These are phyloP conservation scores for Platismatia glauca DNA, from an alignment of 495 filamentous ascomycete genomes.

Conservation along the genomic window DNA sequence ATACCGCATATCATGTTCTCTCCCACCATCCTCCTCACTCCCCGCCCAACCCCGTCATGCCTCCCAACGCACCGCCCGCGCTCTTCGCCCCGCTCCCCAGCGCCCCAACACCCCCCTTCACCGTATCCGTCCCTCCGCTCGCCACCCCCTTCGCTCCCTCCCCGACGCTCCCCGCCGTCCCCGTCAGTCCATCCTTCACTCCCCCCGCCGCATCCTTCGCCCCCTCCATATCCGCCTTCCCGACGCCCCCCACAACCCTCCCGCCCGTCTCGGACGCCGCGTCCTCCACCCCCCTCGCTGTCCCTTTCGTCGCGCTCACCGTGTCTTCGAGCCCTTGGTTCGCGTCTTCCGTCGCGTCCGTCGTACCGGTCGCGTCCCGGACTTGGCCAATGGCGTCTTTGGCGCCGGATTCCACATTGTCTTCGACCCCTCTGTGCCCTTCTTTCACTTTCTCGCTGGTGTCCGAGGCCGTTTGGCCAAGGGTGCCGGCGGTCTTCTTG, in stretches of 20 bases:
- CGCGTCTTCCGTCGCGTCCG: constrained; percentile 17
- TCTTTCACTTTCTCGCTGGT: constrained; percentile 17
- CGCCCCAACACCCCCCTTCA: constrained; percentile 12
- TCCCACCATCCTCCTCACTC: not conserved
- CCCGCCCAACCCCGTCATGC: constrained; percentile 13
- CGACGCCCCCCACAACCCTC: constrained; percentile 8
- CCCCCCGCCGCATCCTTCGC: constrained; percentile 9
- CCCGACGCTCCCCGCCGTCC: not conserved
- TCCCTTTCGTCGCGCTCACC: constrained; percentile 16
- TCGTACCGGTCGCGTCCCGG: constrained; percentile 14
- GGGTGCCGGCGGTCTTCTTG: constrained; percentile 9
- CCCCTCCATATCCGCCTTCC: constrained; percentile 5
- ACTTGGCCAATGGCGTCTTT: constrained; percentile 10
- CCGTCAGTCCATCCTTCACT: constrained; percentile 2
- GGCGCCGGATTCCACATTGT: constrained; percentile 14
- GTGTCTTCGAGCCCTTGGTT: constrained; percentile 12
- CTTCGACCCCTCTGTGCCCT: constrained; percentile 14
- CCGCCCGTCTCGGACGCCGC: not conserved
- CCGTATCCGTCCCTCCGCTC: constrained; percentile 8
- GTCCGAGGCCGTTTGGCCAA: constrained; percentile 11
- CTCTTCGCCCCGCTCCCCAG: constrained; percentile 15
- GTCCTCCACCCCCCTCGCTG: constrained; percentile 4
- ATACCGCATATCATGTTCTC: too few relatives aligned
- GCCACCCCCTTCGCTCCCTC: constrained; percentile 14
- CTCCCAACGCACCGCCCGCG: constrained; percentile 9